Evolutionary conservation across 495 filamentous ascomycete species (phyloP).

Genomic region (Tuber microsphaerosporum): DNA sequence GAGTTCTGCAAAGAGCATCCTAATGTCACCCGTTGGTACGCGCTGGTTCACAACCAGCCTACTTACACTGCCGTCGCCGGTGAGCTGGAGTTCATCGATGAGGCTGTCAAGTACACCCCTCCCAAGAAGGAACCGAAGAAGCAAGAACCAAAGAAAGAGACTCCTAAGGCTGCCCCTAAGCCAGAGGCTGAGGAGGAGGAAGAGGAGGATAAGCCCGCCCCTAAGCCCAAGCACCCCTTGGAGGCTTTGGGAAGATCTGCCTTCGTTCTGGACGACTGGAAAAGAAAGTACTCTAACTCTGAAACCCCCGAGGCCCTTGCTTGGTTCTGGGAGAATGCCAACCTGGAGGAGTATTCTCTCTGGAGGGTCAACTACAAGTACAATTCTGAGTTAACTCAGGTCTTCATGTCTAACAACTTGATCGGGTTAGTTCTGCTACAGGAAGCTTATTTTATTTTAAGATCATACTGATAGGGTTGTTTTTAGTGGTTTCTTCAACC

Average conservation of each 20-base stretch:
- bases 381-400: conserved; percentile 90
- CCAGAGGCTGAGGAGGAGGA: conserved; percentile 58
- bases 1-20: conserved; percentile 71
- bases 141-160: conserved; percentile 59
- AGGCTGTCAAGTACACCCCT: conserved; percentile 72
- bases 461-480: not conserved
- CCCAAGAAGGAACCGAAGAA: conserved; percentile 77
- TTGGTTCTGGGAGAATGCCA: conserved; percentile 97
- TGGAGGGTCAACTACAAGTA: conserved; percentile 95
- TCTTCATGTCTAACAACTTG: conserved; percentile 97
- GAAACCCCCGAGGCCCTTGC: conserved; percentile 82
- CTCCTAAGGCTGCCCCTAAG: conserved; percentile 53
- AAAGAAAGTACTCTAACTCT: conserved; percentile 96
- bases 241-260: conserved; percentile 75
- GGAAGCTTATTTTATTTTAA: not conserved
- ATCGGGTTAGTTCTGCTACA: conserved; percentile 51
- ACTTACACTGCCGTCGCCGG: conserved; percentile 73
- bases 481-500: conserved; percentile 78
- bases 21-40: conserved; percentile 85
- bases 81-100: conserved; percentile 70
- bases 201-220: conserved; percentile 60
- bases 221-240: conserved; percentile 94
- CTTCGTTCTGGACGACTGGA: conserved; percentile 88
- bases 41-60: conserved; percentile 84
- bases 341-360: conserved; percentile 87